A percentile compares a stretch with the other conserved stretches of the same genome.
phyloP scores from a whole-genome alignment of 148 eudicot genomes.

The Simmondsia chinensis region DNA sequence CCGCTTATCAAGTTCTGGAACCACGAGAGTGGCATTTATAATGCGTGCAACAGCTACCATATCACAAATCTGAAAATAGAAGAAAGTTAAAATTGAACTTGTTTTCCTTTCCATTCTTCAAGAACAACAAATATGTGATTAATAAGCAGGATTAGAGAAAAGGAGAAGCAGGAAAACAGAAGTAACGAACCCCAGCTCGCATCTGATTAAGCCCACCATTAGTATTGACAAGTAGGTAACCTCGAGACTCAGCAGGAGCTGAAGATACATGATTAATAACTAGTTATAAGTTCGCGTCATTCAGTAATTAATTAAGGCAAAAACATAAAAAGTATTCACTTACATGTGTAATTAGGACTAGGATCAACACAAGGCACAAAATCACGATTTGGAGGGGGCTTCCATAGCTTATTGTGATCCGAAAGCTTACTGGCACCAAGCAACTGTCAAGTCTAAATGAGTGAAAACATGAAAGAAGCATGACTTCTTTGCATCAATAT shows the following conservation, averaged over 20 bases:
- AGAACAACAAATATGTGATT: too few species aligned
- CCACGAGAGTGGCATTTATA: constrained; percentile 88
- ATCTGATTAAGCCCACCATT: constrained; percentile 99
- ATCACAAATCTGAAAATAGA: constrained; percentile 78
- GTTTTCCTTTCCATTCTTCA: not conserved
- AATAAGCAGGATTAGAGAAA: not conserved
- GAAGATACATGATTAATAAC: too few species aligned
- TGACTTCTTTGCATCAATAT: constrained; percentile 21
- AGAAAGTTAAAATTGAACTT: not conserved
- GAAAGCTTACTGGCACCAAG: constrained; percentile 37
- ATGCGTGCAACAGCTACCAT: constrained; percentile 98
- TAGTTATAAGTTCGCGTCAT: not conserved
- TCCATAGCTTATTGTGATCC: constrained; percentile 61
- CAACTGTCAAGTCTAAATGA: constrained; percentile 82
- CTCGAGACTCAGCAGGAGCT: constrained; percentile 54
- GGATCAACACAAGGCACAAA: constrained; percentile 66
- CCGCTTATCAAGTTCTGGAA: constrained; percentile 94
- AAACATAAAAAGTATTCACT: constrained; percentile 5
- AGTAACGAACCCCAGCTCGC: constrained; percentile 84
- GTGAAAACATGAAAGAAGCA: constrained; percentile 47
- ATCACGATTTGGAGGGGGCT: constrained; percentile 70
- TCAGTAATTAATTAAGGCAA: not conserved
- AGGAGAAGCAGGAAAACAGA: constrained; percentile 1
- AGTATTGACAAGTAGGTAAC: constrained; percentile 85
- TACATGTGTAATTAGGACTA: constrained; percentile 47